Conservation (phyloP, 2,329 filamentous ascomycete species). For the Pestalotiopsis sp. region DNA sequence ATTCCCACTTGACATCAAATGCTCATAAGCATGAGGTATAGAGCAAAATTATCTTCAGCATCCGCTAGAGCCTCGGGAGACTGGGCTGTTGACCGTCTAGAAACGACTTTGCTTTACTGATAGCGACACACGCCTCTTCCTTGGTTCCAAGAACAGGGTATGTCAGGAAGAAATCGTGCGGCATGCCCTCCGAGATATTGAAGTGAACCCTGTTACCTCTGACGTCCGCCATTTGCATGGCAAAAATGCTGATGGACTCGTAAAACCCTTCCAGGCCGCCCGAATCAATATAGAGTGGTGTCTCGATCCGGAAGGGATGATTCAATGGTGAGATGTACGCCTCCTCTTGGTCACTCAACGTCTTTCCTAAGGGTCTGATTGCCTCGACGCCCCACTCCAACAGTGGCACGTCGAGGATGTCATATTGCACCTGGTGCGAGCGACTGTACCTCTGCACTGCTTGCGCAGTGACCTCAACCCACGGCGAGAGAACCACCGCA, state of each 20-base stretch:
- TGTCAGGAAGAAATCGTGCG: slow-evolving; percentile 18
- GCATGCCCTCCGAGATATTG: slow-evolving; percentile 16
- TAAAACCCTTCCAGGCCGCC: slow-evolving; percentile 22
- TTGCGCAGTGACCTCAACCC: slow-evolving; percentile 22
- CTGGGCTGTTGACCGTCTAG: not conserved
- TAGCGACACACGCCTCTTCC: slow-evolving; percentile 14
- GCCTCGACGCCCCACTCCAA: slow-evolving; percentile 25
- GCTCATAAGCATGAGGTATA: not conserved
- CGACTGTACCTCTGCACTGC: slow-evolving; percentile 13
- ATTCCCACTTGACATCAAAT: no score
- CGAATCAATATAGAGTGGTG: slow-evolving; percentile 22
- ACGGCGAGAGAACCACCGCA: slow-evolving; percentile 22
- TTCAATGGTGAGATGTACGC: slow-evolving; percentile 24
- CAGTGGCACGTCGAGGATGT: slow-evolving; percentile 20
- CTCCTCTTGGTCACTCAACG: slow-evolving; percentile 12
- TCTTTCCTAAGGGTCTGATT: slow-evolving; percentile 17
- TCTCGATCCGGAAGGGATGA: slow-evolving; percentile 22
- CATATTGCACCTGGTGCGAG: slow-evolving; percentile 11
- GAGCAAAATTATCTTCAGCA: not conserved
- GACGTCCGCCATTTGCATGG: slow-evolving; percentile 20
- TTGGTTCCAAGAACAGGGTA: slow-evolving; percentile 12
- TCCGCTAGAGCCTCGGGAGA: not conserved
- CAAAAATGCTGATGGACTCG: slow-evolving; percentile 19
- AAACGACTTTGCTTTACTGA: not conserved
- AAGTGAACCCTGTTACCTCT: slow-evolving; percentile 19